Conservation (phyloP, 495 filamentous ascomycete species). For the Penicillium steckii region DNA sequence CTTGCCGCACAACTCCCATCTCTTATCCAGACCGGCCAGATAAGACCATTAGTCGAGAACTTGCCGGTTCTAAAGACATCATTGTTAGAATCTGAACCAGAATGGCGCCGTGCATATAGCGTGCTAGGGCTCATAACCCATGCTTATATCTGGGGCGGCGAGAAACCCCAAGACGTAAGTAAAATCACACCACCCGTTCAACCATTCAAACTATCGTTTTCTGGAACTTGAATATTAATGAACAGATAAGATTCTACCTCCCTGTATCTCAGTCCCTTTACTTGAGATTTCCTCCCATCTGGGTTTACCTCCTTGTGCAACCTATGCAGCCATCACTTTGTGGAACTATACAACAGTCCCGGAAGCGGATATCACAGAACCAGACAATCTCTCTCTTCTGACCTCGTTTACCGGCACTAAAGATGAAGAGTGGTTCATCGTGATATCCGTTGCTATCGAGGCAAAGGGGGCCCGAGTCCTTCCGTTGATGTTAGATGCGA, state of each 20-base stretch:
- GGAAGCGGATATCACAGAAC: constrained; percentile 70
- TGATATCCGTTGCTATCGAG: constrained; percentile 93
- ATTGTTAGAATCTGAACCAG: constrained; percentile 69
- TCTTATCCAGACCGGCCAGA: constrained; percentile 69
- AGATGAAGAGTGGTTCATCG: constrained; percentile 97
- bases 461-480: constrained; percentile 82
- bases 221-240: not conserved
- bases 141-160: constrained; percentile 92
- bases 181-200: not conserved
- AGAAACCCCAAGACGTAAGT: constrained; percentile 70
- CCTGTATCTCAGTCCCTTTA: constrained; percentile 77
- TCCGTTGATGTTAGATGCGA: constrained; percentile 79
- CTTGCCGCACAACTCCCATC: constrained; percentile 73
- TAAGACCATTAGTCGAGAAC: constrained; percentile 69
- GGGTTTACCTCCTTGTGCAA: constrained; percentile 88
- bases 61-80: constrained; percentile 78
- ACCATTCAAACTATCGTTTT: not conserved
- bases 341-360: constrained; percentile 88
- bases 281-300: constrained; percentile 74
- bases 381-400: constrained; percentile 79
- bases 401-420: constrained; percentile 87
- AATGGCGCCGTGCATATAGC: constrained; percentile 90
- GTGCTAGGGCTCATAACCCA: constrained; percentile 85
- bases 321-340: constrained; percentile 82
- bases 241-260: constrained; percentile 65